Base-by-base conservation (phyloP, 2,329 filamentous ascomycete species). In the Seiridium unicorne region DNA sequence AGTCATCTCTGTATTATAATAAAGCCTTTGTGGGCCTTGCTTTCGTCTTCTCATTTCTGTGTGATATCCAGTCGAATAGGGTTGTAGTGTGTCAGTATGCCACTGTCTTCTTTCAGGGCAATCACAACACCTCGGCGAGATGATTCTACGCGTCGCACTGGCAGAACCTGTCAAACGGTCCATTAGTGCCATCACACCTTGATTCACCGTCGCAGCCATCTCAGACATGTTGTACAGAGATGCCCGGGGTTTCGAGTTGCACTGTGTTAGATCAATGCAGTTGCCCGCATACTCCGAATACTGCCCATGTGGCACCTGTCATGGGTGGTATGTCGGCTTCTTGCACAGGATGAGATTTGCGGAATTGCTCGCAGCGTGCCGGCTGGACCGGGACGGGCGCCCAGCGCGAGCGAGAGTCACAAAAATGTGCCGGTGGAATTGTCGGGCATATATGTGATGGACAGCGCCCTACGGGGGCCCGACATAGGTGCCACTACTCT, bases 221-320 rank as follows among this genome's bases (percentile, higher is more conserved):
- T 42, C 44, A 60, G 51, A 49, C 60, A 59, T 58, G 61, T 65
- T 55, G 55, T 55, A 64, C 60, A 60, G 5, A 63, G 55, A 63
- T 61, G 58, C 38, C 62, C 61, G 63, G 63, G 57, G 61, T 61
- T 57, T 56, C 42, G 51, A 56, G 54, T 58, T 40, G 57, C 55
- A 61, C 51, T 35, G 60, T 63, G 60, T 55, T 59, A 60, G 60
- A 66, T 64, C 57, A 48, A 61, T 55, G 63, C 59, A 62, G 51
- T 55, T 60, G 64, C 51, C 65, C 63, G 61, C 53, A 48, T 34
- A 58, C 54, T 35, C 57, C 53, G 31, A 44, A 51, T 38, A 35
- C 35, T 36, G 60, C 58, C 47, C 61, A 66, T 63, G 63, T 65
- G 60, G 65, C 56, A 63, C 44, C 48, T 59, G 51, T 59, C 51